phyloP scores from a whole-genome alignment of 2,329 filamentous ascomycete species.

The Canariomyces notabilis region DNA sequence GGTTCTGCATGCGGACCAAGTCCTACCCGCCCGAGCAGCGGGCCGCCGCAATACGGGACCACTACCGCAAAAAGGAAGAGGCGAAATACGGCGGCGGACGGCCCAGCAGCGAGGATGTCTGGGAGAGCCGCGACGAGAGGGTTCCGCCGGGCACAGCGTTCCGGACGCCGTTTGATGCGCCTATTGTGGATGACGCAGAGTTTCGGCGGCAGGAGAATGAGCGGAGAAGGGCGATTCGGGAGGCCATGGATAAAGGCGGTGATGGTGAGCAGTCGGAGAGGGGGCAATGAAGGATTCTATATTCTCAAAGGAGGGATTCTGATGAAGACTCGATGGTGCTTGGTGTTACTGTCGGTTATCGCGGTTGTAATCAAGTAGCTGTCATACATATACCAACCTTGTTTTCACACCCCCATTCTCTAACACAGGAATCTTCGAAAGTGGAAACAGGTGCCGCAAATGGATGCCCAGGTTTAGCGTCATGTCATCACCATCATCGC shows the following conservation, averaged over 20 bases:
- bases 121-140: conserved; percentile 65
- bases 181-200: conserved; percentile 37
- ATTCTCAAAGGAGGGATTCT: no score
- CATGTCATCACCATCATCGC: no score
- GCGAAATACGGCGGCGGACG: conserved; percentile 58
- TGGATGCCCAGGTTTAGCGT: no score
- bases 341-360: no score
- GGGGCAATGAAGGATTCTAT: conserved; percentile 20
- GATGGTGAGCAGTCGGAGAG: neutral
- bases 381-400: no score
- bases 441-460: no score
- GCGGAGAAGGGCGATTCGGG: conserved; percentile 33
- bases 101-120: conserved; percentile 83
- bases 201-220: conserved; percentile 36
- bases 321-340: no score
- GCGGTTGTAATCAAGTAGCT: no score
- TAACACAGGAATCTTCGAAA: no score
- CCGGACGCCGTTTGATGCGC: conserved; percentile 34
- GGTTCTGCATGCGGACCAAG: conserved; percentile 91
- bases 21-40: conserved; percentile 55
- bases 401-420: no score
- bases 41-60: conserved; percentile 57
- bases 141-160: conserved; percentile 48
- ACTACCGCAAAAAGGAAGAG: conserved; percentile 62
- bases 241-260: conserved; percentile 27